Evolutionary conservation across 257 asterid species (phyloP), one percentile per base, ranked within the genome.

Genomic region (Gentiana macrophylla): DNA sequence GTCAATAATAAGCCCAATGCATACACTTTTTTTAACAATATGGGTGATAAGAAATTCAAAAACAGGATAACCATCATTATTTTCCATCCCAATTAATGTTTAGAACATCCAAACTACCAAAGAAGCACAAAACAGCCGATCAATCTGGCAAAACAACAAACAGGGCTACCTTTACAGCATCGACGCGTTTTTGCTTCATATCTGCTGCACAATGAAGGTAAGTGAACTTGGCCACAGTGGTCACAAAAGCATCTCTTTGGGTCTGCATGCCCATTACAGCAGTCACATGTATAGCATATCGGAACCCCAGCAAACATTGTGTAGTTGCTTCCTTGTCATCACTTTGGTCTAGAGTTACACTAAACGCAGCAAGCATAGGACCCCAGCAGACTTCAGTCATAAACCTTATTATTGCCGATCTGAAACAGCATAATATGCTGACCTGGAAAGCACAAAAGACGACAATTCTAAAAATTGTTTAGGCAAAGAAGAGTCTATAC

Each of bases 331-430:
- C 90, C 74, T 77, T 85, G 77, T 84, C 95, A 80, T 92, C 95
- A 74, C 90, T 92, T 83, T 92, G 98, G 78, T 83, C 98, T 67
- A 88, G 77, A 67, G 97, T 92, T 51, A 88, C 94, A 64, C 98
- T 92, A 76, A 88, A 92, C 34, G 98, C 98, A 69, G 98, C 97
- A 62, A 92, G 87, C 93, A 92, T 85, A 44, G 95, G 98, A 47
- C 97, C 98, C 97, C 98, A 92, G 76, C 95, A 88, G 65, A 88
- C 97, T 79, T 92, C 97, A 73, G 82, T 80, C 97, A 91, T 91
- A 79, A 91, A 91, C 78, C 94, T 78, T 81, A 91, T 65, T 70
- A 91, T 83, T 60, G 93, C 75, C 57, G 97, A 75, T 91, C 95
- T 56, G 95, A 75, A 66, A 91, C 86, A 64, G 85, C 78, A 66